Evolutionary conservation across 1,284 basidiomycete species (phyloP).

Genomic region (Sutorius eximius): DNA sequence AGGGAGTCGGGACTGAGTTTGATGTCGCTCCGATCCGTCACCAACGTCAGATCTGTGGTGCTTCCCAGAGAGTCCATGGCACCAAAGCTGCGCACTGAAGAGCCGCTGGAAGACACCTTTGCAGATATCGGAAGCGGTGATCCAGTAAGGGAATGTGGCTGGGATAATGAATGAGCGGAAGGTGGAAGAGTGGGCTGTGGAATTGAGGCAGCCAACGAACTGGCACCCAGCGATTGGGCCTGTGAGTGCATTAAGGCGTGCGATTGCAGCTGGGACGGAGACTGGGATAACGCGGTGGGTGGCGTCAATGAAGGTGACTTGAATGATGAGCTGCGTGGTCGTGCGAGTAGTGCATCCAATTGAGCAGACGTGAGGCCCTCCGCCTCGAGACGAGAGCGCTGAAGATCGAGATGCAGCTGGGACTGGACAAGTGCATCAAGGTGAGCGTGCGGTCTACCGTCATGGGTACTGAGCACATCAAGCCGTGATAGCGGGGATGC

Average conservation of each 20-base stretch:
- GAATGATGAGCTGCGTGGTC: conserved; percentile 26
- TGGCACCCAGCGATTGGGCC: conserved; percentile 16
- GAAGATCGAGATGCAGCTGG: conserved; percentile 28
- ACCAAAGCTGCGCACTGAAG: conserved; percentile 22
- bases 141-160: conserved; percentile 29
- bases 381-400: conserved; percentile 29
- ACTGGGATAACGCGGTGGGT: conserved; percentile 18
- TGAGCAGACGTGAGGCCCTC: conserved; percentile 29
- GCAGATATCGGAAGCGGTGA: conserved; percentile 27
- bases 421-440: conserved; percentile 25
- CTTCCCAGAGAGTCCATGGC: conserved; percentile 14
- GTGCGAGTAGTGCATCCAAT: conserved; percentile 30
- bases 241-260: conserved; percentile 25
- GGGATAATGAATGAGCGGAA: conserved; percentile 26
- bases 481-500: conserved; percentile 26
- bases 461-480: conserved; percentile 29
- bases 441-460: conserved; percentile 20
- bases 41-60: conserved; percentile 21
- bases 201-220: conserved; percentile 17
- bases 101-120: conserved; percentile 20
- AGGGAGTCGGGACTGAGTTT: conserved; percentile 27
- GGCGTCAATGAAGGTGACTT: conserved; percentile 26
- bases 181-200: conserved; percentile 24
- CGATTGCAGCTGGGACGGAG: conserved; percentile 23
- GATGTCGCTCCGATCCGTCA: conserved; percentile 29